These are phyloP conservation scores for Fusarium domesticum DNA, from an alignment of 2,329 filamentous ascomycete genomes.

Conservation along the genomic window DNA sequence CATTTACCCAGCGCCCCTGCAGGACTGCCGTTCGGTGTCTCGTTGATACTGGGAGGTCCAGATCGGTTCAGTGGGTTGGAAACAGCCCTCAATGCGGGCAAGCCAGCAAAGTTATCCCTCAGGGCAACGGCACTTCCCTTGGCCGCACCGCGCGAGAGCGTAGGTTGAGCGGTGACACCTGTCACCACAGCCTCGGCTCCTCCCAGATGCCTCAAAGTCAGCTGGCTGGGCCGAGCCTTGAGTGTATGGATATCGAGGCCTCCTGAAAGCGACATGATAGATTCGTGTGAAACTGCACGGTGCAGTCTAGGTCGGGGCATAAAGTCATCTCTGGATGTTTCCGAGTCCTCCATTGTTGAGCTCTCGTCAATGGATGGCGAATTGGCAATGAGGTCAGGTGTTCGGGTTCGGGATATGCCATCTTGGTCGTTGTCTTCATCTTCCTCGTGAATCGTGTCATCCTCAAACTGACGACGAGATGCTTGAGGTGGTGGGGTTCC, in stretches of 20 bases:
- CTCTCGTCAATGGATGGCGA: slow-evolving; percentile 35
- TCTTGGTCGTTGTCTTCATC: slow-evolving; percentile 34
- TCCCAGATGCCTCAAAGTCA: slow-evolving; percentile 56
- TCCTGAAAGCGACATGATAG: slow-evolving; percentile 79
- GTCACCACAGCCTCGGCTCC: slow-evolving; percentile 55
- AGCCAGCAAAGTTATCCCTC: slow-evolving; percentile 51
- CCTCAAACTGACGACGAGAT: slow-evolving; percentile 23
- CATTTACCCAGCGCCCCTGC: slow-evolving; percentile 40
- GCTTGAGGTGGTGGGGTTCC: slow-evolving; percentile 26
- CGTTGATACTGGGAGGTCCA: slow-evolving; percentile 25
- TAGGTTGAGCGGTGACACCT: slow-evolving; percentile 58
- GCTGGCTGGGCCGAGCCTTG: slow-evolving; percentile 70
- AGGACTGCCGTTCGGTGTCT: slow-evolving; percentile 23
- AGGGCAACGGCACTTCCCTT: slow-evolving; percentile 55
- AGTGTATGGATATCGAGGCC: slow-evolving; percentile 89
- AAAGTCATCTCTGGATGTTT: slow-evolving; percentile 34
- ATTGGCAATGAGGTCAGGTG: slow-evolving; percentile 28
- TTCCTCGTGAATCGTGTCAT: slow-evolving; percentile 38
- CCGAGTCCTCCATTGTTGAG: slow-evolving; percentile 33
- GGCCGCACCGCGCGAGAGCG: slow-evolving; percentile 45
- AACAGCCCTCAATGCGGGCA: slow-evolving; percentile 34
- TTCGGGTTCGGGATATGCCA: slow-evolving; percentile 16
- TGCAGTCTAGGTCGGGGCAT: slow-evolving; percentile 51
- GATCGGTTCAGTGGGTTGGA: slow-evolving; percentile 34
- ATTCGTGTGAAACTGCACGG: slow-evolving; percentile 76